Evolutionary conservation across 2,329 filamentous ascomycete species (phyloP), one percentile per base, ranked within the genome.

Genomic region (Trichophyton schoenleinii): DNA sequence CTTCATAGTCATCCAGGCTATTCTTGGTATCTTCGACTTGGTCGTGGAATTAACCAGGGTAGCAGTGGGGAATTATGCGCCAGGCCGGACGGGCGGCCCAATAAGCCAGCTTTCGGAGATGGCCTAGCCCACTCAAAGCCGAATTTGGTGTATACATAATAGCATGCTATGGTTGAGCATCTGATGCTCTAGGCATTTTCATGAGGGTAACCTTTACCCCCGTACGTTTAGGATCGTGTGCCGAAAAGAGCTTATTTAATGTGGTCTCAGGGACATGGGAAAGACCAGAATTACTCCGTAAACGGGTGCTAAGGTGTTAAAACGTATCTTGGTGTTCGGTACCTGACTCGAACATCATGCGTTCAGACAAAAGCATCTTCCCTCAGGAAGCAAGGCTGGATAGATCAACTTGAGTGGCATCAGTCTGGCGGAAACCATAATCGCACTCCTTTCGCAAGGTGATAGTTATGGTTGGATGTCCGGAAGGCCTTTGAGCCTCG

Each of bases 91-190:
- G 36, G 49, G 48, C 31, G 22, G 9, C 42, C 58, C 58, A 59
- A 59, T 59, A 22, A 59, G 41, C 44, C 34, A 60, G 55, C 34
- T 52, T 36, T 62, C 60, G 60, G 63, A 62, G 60, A 57, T 64
- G 57, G 41, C 58, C 46, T 48, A 49, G 44, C 57, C 60, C 61
- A 53, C 61, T 20, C 49, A 31, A 28, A 28, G 20, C 20, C 46
- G 18, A 25, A 49, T 25, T 49, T 25, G 46, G 22, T 49, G 46
- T 22, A 49, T 28, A 49, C 41, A 44, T 49, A 25, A 8, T 3
- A 55, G 28, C 34, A 36, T 49, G 20, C 46, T 22, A 55, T 55
- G 22, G n/a, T 13, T 36, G 49, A 20, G 25, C 49, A n/a, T 55
- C 49, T 13, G 31, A 55, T 36, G 15, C 34, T 36, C 31, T 55